Conservation (phyloP, 768 basidiomycete species). For the Hygrocybe punicea region DNA sequence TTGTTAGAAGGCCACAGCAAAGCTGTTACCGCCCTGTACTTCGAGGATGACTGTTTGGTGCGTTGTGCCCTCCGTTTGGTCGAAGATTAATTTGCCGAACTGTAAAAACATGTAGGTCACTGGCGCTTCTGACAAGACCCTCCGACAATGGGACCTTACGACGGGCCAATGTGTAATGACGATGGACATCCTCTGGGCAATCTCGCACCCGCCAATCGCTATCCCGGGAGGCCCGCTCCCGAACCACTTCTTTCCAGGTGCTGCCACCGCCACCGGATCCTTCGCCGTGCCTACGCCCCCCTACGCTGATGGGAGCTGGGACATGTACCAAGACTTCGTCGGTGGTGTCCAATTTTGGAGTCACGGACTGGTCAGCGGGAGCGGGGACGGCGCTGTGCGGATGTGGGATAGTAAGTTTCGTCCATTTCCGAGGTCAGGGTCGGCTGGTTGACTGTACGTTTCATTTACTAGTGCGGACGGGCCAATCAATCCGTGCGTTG, state of each 20-base stretch:
- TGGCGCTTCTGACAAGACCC: conserved; percentile 95
- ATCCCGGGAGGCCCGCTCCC: conserved; percentile 40
- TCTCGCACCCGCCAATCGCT: conserved; percentile 74
- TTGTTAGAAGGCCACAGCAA: conserved; percentile 89
- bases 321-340: conserved; percentile 95
- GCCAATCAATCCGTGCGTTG: conserved; percentile 91
- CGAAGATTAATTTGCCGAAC: conserved; percentile 13
- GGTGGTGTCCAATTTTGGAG: conserved; percentile 99
- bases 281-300: conserved; percentile 86
- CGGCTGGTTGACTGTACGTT: too few relatives aligned
- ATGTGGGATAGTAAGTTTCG: conserved; percentile 97
- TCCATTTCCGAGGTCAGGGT: conserved; percentile 3
- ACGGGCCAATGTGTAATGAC: conserved; percentile 99
- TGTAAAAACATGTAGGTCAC: conserved; percentile 63
- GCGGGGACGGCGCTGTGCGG: conserved; percentile 92
- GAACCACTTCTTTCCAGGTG: conserved; percentile 49
- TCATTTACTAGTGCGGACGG: conserved; percentile 88
- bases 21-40: conserved; percentile 89
- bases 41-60: conserved; percentile 92
- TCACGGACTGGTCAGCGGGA: conserved; percentile 94
- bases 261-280: conserved; percentile 53
- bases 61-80: conserved; percentile 21
- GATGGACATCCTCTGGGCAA: conserved; percentile 99
- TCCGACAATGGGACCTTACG: conserved; percentile 96
- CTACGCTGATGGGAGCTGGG: conserved; percentile 86